These are phyloP conservation scores for Aegilops tauschii DNA, from an alignment of 176 grass and related monocot species.

Conservation along the genomic window DNA sequence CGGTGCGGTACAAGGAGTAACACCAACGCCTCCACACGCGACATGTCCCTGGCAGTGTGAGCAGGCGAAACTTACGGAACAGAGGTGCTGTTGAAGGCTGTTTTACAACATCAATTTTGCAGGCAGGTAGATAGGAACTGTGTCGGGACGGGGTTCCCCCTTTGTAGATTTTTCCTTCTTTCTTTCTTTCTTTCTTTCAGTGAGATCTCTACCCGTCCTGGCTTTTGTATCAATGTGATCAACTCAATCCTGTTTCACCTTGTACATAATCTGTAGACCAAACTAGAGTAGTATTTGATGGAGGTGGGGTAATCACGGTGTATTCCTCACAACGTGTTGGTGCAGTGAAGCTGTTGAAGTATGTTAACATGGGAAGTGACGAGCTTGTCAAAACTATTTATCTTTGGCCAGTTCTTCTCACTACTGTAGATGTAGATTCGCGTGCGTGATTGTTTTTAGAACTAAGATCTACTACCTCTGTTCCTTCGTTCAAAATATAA, in stretches of 20 bases:
- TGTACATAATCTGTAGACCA: conserved; percentile 46
- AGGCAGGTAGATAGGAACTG: conserved; percentile 42
- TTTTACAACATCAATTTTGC: conserved; percentile 48
- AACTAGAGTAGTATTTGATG: conserved; percentile 38
- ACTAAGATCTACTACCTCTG: too few relatives aligned
- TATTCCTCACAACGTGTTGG: background rate
- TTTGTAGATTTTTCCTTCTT: conserved; percentile 20
- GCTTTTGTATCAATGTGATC: conserved; percentile 23
- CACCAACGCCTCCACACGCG: background rate
- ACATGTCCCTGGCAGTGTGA: background rate
- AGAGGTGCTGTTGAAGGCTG: background rate
- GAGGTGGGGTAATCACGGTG: background rate
- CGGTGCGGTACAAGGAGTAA: background rate
- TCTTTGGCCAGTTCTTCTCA: background rate
- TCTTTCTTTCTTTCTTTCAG: conserved; percentile 1
- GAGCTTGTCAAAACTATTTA: background rate
- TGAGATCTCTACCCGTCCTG: conserved; percentile 24
- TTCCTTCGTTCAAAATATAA: too few relatives aligned
- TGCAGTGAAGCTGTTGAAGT: background rate
- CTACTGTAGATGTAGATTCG: background rate
- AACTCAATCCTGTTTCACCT: conserved; percentile 9
- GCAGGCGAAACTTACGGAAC: background rate
- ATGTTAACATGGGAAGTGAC: background rate
- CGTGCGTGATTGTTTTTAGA: background rate
- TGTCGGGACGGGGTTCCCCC: background rate